These are phyloP conservation scores for Ceratocystiopsis sp. DNA, from an alignment of 2,329 filamentous ascomycete genomes.

Conservation along the genomic window DNA sequence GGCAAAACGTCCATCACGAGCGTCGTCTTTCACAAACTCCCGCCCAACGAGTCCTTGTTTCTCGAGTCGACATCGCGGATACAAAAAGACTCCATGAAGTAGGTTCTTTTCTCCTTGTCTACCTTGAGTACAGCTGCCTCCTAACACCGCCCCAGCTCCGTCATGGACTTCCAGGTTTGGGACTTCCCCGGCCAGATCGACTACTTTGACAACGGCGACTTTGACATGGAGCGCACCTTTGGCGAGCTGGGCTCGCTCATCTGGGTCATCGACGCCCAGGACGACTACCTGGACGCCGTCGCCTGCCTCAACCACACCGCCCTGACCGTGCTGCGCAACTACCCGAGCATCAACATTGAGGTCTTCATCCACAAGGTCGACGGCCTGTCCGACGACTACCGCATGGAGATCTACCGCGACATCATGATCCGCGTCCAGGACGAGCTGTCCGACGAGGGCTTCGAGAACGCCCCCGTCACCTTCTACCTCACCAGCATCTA, in stretches of 20 bases:
- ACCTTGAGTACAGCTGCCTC: too few relatives aligned
- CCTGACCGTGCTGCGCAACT: conserved; percentile 70
- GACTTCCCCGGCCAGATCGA: conserved; percentile 93
- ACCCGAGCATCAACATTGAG: conserved; percentile 89
- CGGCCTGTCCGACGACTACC: conserved; percentile 91
- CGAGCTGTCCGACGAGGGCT: conserved; percentile 80
- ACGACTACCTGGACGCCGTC: conserved; percentile 90
- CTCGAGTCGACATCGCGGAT: conserved; percentile 89
- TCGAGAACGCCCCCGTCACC: conserved; percentile 83
- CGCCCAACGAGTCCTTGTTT: conserved; percentile 87
- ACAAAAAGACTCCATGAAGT: conserved; percentile 93
- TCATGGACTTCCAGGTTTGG: conserved; percentile 99
- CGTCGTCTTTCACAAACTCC: conserved; percentile 97
- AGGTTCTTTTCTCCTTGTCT: conserved; percentile 22
- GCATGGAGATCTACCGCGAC: conserved; percentile 87
- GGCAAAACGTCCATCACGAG: conserved; percentile 97
- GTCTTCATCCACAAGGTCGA: conserved; percentile 99
- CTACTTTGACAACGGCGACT: conserved; percentile 68
- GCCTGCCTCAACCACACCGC: conserved; percentile 77
- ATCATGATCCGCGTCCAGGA: conserved; percentile 94
- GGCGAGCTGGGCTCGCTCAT: conserved; percentile 86
- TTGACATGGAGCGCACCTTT: conserved; percentile 88
- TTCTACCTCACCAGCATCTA: conserved; percentile 98
- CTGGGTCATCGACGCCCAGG: conserved; percentile 97
- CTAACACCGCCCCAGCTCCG: conserved; percentile 44